A percentile compares a stretch with the other conserved stretches of the same genome.
These are phyloP conservation scores for Dactylellina cionopaga DNA, from an alignment of 2,329 filamentous ascomycete species.

Conservation along the genomic window DNA sequence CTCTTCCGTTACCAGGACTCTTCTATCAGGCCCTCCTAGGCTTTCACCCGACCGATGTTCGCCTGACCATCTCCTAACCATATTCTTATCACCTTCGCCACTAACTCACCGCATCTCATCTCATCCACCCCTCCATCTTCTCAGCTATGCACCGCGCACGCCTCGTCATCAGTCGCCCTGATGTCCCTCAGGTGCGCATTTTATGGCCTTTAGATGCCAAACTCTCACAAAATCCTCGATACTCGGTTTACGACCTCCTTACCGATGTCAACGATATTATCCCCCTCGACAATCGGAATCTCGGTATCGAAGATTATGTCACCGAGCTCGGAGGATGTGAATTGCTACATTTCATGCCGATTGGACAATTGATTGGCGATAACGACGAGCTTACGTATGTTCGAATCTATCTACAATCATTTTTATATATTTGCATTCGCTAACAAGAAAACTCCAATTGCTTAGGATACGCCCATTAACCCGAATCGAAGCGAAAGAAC, in stretches of 20 bases:
- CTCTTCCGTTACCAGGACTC: not conserved
- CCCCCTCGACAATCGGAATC: slow-evolving; percentile 53
- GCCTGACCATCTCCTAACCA: not conserved
- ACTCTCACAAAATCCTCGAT: slow-evolving; percentile 50
- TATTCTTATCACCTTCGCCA: not conserved
- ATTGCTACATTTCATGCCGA: slow-evolving; percentile 55
- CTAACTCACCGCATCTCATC: slow-evolving; percentile 4
- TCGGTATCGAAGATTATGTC: slow-evolving; percentile 56
- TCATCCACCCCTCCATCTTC: not conserved
- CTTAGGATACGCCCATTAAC: slow-evolving; percentile 56
- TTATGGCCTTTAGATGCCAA: slow-evolving; percentile 54
- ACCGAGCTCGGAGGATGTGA: slow-evolving; percentile 56
- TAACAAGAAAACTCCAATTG: no score
- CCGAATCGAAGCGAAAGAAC: slow-evolving; percentile 53
- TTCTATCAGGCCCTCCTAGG: not conserved
- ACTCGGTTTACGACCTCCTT: slow-evolving; percentile 55
- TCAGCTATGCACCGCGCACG: slow-evolving; percentile 55
- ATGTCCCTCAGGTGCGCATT: slow-evolving; percentile 54
- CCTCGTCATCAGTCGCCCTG: slow-evolving; percentile 54
- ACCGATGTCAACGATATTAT: slow-evolving; percentile 54
- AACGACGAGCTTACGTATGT: slow-evolving; percentile 56
- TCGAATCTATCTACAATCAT: no score
- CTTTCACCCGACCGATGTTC: slow-evolving; percentile 14
- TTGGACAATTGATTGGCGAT: slow-evolving; percentile 54
- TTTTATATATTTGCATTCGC: not conserved